Percentiles rank a stretch among this genome's conserved stretches.
Evolutionary conservation across 306 rosid species (phyloP).

Genomic region (Abrus precatorius): DNA sequence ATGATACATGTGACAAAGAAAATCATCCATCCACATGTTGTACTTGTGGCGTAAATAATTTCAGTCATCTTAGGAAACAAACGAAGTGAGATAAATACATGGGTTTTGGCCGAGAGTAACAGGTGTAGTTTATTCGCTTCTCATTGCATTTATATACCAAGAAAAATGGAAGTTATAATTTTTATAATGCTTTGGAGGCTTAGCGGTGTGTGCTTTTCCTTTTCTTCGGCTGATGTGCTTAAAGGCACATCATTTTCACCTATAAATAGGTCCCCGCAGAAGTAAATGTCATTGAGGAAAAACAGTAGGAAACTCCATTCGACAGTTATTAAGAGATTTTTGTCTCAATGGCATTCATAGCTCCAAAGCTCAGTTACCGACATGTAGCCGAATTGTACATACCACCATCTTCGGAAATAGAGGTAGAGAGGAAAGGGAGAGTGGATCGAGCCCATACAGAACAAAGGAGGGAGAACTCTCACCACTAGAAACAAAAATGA

Average conservation of each 20-base stretch:
- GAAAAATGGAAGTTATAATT: background rate
- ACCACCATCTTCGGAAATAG: background rate
- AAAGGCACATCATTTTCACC: background rate
- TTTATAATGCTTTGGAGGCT: background rate
- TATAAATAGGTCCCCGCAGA: background rate
- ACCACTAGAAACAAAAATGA: too few relatives aligned
- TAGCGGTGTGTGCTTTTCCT: background rate
- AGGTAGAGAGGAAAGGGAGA: too few relatives aligned
- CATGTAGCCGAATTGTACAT: background rate
- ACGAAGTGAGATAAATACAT: background rate
- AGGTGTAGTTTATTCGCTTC: background rate
- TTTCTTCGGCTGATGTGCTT: background rate
- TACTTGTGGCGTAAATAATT: background rate
- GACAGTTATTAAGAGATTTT: background rate
- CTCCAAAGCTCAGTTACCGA: too few relatives aligned
- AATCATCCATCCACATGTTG: conserved; percentile 24
- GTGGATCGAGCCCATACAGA: too few relatives aligned
- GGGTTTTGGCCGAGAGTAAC: background rate
- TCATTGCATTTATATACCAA: too few relatives aligned
- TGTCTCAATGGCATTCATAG: background rate
- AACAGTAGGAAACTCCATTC: background rate
- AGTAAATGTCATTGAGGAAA: background rate
- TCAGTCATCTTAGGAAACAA: background rate
- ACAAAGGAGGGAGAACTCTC: too few relatives aligned
- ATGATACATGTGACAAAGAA: conserved; percentile 12